Percentiles rank a stretch among this genome's conserved stretches.
These are phyloP conservation scores for Artemisia annua DNA, from an alignment of 129 eudicot genomes.

Conservation along the genomic window DNA sequence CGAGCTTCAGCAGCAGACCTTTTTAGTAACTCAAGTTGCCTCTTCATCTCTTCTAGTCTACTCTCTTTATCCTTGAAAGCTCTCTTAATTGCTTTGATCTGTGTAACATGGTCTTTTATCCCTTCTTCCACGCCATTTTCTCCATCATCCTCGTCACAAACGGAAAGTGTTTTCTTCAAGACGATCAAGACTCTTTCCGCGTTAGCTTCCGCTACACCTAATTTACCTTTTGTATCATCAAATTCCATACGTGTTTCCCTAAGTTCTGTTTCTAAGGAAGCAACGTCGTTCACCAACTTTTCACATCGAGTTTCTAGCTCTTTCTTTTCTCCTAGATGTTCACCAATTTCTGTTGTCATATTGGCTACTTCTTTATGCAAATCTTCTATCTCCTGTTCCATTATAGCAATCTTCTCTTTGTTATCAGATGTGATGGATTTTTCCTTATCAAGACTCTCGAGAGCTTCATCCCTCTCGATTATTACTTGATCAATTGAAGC, in stretches of 20 bases:
- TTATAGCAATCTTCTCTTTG: constrained; percentile 29
- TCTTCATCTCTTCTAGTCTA: constrained; percentile 54
- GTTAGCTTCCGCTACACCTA: constrained; percentile 42
- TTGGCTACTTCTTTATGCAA: constrained; percentile 26
- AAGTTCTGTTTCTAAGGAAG: constrained; percentile 37
- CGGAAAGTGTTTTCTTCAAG: constrained; percentile 47
- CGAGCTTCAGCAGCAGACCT: constrained; percentile 44
- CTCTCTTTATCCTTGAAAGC: constrained; percentile 52
- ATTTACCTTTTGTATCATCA: constrained; percentile 40
- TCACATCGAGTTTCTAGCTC: constrained; percentile 44
- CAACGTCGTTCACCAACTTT: constrained; percentile 39
- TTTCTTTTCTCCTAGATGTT: constrained; percentile 41
- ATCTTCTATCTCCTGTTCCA: constrained; percentile 50
- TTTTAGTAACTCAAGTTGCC: constrained; percentile 49
- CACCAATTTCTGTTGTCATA: constrained; percentile 32
- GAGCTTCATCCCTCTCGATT: constrained; percentile 45
- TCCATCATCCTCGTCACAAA: constrained; percentile 12
- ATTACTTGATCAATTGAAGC: constrained; percentile 36
- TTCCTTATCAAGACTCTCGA: constrained; percentile 40
- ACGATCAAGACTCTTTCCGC: constrained; percentile 36
- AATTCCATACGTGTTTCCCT: constrained; percentile 31
- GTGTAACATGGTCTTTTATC: constrained; percentile 33
- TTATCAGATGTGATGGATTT: constrained; percentile 26
- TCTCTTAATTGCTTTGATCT: constrained; percentile 54
- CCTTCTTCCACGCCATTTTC: constrained; percentile 36